Evolutionary conservation across 441 rosid genomes (phyloP).

Genomic region (Pelargonium citronellum): DNA sequence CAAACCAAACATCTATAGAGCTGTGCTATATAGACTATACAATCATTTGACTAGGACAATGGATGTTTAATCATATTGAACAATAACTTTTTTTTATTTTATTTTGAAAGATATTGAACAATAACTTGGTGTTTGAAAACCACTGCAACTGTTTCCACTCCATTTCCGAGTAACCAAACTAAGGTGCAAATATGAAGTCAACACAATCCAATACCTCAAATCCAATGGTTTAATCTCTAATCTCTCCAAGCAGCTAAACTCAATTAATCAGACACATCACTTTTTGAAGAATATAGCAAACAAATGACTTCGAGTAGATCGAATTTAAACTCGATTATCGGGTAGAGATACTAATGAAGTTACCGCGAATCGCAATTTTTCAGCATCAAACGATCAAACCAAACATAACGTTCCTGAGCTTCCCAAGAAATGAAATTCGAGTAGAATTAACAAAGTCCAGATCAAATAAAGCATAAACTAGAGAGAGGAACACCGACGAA

Average conservation of each 20-base stretch:
- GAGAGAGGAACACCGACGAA: conserved; percentile 12
- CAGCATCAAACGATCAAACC: too few species aligned
- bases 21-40: neutral
- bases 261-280: neutral
- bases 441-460: too few species aligned
- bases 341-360: neutral
- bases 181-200: neutral
- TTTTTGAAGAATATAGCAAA: too few species aligned
- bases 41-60: neutral
- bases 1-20: neutral
- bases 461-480: too few species aligned
- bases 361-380: too few species aligned
- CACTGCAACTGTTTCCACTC: too few species aligned
- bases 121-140: too few species aligned
- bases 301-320: too few species aligned
- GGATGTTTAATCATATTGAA: neutral
- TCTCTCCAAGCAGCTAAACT: neutral
- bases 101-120: too few species aligned
- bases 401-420: too few species aligned
- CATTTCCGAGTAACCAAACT: neutral
- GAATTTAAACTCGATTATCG: neutral
- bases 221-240: neutral
- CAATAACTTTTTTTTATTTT: neutral
- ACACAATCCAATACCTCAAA: neutral
- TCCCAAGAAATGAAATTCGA: too few species aligned